phyloP scores from a whole-genome alignment of 495 filamentous ascomycete species.

The Hypoxylon lienhwacheense region DNA sequence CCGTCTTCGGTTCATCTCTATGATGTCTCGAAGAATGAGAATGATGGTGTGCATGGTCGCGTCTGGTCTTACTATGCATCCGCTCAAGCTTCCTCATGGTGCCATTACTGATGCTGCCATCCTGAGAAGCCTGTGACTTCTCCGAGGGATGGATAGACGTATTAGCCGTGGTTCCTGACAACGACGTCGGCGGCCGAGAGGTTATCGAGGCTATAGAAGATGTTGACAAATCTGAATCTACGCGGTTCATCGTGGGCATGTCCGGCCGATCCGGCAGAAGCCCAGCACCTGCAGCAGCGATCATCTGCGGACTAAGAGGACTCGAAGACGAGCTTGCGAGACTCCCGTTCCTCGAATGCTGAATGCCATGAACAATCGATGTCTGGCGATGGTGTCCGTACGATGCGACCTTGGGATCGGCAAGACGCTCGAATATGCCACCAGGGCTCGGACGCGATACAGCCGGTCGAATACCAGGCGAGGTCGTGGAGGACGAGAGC shows the following conservation, averaged over 20 bases:
- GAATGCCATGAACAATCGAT: constrained; percentile 89
- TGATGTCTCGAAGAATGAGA: constrained; percentile 80
- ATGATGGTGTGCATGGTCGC: constrained; percentile 74
- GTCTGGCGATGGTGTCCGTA: constrained; percentile 93
- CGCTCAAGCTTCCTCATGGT: constrained; percentile 58
- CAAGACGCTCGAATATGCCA: constrained; percentile 65
- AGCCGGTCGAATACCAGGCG: constrained; percentile 42
- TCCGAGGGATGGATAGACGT: constrained; percentile 41
- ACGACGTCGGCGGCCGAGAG: constrained; percentile 44
- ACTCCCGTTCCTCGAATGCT: constrained; percentile 87
- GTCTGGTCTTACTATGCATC: constrained; percentile 65
- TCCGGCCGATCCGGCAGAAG: constrained; percentile 49
- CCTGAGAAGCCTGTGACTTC: constrained; percentile 39
- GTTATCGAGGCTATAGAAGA: constrained; percentile 31
- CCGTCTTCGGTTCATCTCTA: constrained; percentile 77
- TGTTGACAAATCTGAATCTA: constrained; percentile 45
- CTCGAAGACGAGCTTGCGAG: constrained; percentile 63
- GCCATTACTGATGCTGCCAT: constrained; percentile 23
- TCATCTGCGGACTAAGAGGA: constrained; percentile 81
- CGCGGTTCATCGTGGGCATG: constrained; percentile 45
- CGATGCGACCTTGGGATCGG: constrained; percentile 51
- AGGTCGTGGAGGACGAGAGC: constrained; percentile 33
- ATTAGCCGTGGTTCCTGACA: constrained; percentile 47
- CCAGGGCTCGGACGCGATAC: constrained; percentile 47
- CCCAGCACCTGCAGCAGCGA: constrained; percentile 64